Evolutionary conservation across 2,329 filamentous ascomycete species (phyloP).

Genomic region (Hymenoscyphus occultus): DNA sequence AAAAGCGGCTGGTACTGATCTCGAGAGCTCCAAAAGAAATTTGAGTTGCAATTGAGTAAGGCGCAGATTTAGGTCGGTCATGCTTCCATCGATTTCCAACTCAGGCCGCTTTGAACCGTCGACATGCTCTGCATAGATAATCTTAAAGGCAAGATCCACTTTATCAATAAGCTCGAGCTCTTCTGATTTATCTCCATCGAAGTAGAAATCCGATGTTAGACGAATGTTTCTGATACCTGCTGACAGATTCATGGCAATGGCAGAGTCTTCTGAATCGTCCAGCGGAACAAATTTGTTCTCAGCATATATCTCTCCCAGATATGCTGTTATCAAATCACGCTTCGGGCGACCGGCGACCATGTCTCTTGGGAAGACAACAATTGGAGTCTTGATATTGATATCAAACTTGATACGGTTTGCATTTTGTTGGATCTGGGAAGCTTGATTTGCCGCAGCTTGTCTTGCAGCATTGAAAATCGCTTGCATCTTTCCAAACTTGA

Average conservation of each 20-base stretch:
- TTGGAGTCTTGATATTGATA: constrained; percentile 88
- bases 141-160: constrained; percentile 88
- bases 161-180: constrained; percentile 96
- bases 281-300: constrained; percentile 88
- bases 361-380: constrained; percentile 86
- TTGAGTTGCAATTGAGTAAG: constrained; percentile 89
- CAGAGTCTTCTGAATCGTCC: constrained; percentile 69
- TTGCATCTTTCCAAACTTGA: constrained; percentile 99
- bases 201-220: constrained; percentile 86
- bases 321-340: constrained; percentile 84
- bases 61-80: constrained; percentile 89
- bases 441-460: constrained; percentile 89
- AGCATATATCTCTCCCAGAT: constrained; percentile 95
- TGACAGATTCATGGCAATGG: constrained; percentile 83
- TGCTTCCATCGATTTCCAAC: constrained; percentile 82
- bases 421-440: constrained; percentile 87
- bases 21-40: constrained; percentile 82
- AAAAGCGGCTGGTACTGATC: constrained; percentile 85
- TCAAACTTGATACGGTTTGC: constrained; percentile 92
- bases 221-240: constrained; percentile 90
- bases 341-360: constrained; percentile 66
- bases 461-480: constrained; percentile 96
- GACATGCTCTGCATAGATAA: constrained; percentile 87
- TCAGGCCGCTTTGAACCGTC: constrained; percentile 77
- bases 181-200: constrained; percentile 67